Evolutionary conservation across 2,329 filamentous ascomycete genomes (phyloP).

Genomic region (Chaetothyriales sp.): DNA sequence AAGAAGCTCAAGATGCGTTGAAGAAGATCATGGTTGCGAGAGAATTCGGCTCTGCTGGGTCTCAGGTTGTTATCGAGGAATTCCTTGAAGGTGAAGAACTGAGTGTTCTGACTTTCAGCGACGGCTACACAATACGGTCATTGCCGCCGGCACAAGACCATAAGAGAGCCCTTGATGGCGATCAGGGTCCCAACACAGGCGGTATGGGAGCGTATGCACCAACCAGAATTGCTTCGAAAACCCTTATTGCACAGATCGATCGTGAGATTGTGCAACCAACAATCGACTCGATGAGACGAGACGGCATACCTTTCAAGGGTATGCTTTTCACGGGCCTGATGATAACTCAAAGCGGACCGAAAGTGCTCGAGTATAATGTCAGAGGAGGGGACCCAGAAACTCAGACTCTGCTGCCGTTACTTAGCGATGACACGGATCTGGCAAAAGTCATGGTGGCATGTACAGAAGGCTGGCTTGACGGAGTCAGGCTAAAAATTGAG

Average conservation of each 20-base stretch:
- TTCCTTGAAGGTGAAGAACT: slow-evolving; percentile 84
- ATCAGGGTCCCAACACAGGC: slow-evolving; percentile 83
- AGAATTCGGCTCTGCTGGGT: slow-evolving; percentile 73
- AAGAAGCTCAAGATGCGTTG: slow-evolving; percentile 69
- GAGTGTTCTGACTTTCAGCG: slow-evolving; percentile 79
- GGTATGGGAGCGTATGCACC: slow-evolving; percentile 97
- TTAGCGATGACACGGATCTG: slow-evolving; percentile 66
- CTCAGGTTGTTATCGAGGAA: slow-evolving; percentile 92
- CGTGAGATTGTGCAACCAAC: slow-evolving; percentile 76
- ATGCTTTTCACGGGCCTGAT: slow-evolving; percentile 84
- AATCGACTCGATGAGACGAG: slow-evolving; percentile 71
- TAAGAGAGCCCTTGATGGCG: slow-evolving; percentile 84
- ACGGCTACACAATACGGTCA: slow-evolving; percentile 70
- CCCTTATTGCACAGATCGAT: slow-evolving; percentile 66
- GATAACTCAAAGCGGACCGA: slow-evolving; percentile 70
- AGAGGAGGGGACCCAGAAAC: slow-evolving; percentile 87
- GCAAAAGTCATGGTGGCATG: slow-evolving; percentile 82
- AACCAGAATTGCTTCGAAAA: slow-evolving; percentile 63
- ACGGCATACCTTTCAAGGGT: slow-evolving; percentile 56
- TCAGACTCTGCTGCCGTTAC: slow-evolving; percentile 61
- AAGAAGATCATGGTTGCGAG: slow-evolving; percentile 81
- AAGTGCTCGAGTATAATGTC: slow-evolving; percentile 84
- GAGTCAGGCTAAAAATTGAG: slow-evolving; percentile 54
- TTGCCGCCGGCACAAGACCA: slow-evolving; percentile 91
- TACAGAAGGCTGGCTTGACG: slow-evolving; percentile 58